Conservation (phyloP, 768 basidiomycete species). For the Multifurca ochricompacta region DNA sequence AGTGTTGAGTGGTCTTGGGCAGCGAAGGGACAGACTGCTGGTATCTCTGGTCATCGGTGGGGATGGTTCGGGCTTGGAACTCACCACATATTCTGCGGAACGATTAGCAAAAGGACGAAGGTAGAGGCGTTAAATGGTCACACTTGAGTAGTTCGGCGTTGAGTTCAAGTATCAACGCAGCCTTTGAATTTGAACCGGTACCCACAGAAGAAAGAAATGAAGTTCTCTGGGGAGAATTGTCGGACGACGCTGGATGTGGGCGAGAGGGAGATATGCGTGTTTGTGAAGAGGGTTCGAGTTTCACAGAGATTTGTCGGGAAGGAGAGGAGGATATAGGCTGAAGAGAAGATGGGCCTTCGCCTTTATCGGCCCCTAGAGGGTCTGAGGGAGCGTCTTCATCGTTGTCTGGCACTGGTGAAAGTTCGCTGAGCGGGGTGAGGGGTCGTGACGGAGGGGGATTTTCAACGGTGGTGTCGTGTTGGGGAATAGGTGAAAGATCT, state of each 20-base stretch:
- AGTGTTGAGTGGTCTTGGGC: slow-evolving; percentile 11
- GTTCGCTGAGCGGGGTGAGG: slow-evolving; percentile 70
- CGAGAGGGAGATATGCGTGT: slow-evolving; percentile 23
- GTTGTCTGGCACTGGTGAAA: slow-evolving; percentile 58
- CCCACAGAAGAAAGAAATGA: slow-evolving; percentile 3
- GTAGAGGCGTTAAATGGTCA: slow-evolving; percentile 18
- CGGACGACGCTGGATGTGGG: slow-evolving; percentile 23
- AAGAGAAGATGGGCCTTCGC: slow-evolving; percentile 17
- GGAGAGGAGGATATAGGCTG: slow-evolving; percentile 4
- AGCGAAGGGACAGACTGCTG: slow-evolving; percentile 42
- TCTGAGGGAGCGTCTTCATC: slow-evolving; percentile 41
- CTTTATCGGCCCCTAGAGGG: slow-evolving; percentile 26
- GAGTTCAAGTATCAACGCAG: slow-evolving; percentile 53
- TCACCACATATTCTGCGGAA: slow-evolving; percentile 48
- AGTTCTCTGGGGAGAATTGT: slow-evolving; percentile 17
- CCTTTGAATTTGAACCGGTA: slow-evolving; percentile 37
- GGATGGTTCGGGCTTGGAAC: slow-evolving; percentile 47
- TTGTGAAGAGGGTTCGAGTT: slow-evolving; percentile 6
- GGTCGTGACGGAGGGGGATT: slow-evolving; percentile 36
- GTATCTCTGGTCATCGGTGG: slow-evolving; percentile 41
- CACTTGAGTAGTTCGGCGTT: slow-evolving; percentile 67
- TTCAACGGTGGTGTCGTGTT: slow-evolving; percentile 17
- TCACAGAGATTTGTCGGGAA: slow-evolving; percentile 5
- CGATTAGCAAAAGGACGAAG: not conserved
- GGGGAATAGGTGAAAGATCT: slow-evolving; percentile 17